A percentile compares a stretch with the other conserved stretches of the same genome.
Evolutionary conservation across 2,329 filamentous ascomycete genomes (phyloP).

Genomic region (Akanthomyces dipterigenus): DNA sequence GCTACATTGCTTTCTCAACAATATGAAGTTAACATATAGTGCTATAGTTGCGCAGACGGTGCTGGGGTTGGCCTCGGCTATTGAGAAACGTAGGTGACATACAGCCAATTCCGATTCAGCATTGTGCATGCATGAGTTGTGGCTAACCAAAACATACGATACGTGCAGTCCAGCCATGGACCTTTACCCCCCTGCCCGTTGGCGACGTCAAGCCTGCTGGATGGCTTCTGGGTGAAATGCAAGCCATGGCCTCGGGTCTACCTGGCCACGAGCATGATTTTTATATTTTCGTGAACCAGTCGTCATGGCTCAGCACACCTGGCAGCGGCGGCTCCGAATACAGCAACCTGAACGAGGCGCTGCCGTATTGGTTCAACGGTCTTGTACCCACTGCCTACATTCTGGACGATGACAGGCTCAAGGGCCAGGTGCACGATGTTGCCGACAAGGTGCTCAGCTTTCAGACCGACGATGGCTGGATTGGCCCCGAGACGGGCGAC

Average conservation of each 20-base stretch:
- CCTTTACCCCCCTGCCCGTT: constrained; percentile 29
- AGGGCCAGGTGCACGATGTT: constrained; percentile 35
- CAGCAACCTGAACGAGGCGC: constrained; percentile 47
- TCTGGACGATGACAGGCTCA: constrained; percentile 34
- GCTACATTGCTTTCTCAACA: background rate
- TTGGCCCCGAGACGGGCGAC: constrained; percentile 31
- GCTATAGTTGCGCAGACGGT: constrained; percentile 11
- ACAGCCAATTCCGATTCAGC: background rate
- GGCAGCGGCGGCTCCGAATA: constrained; percentile 42
- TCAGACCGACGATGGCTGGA: constrained; percentile 44
- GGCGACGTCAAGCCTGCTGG: constrained; percentile 44
- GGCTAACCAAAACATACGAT: background rate
- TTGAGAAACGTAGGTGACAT: constrained; percentile 4
- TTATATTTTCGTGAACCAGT: constrained; percentile 44
- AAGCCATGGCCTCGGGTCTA: constrained; percentile 42
- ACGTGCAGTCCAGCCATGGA: constrained; percentile 12
- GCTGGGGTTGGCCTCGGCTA: background rate
- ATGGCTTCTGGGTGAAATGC: constrained; percentile 45
- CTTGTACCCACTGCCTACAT: constrained; percentile 50
- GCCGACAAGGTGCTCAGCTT: constrained; percentile 34
- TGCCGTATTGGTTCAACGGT: constrained; percentile 56
- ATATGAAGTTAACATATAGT: constrained; percentile 3
- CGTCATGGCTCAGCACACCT: constrained; percentile 34
- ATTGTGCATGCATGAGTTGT: background rate
- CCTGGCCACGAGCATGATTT: constrained; percentile 48